Base-by-base conservation (phyloP, 1,139 yeast genomes). In the Protomyces inundatus region DNA sequence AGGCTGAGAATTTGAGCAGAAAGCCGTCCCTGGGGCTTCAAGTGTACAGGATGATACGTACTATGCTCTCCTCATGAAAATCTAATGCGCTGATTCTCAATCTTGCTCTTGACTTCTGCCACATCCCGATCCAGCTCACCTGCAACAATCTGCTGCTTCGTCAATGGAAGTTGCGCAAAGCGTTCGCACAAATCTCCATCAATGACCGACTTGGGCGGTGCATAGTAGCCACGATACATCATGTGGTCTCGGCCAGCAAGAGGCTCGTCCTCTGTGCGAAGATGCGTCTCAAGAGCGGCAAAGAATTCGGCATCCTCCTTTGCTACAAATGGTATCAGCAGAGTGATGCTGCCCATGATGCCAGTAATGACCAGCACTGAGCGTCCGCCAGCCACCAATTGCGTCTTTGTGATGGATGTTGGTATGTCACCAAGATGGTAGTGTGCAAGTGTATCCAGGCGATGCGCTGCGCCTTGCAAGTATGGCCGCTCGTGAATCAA, bases 101-200 rank as follows among this genome's bases (percentile, higher is more conserved):
- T 79, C 71, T 83, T 83, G 64, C 81, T 79, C 65, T 83, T 86
- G 7, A 89, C 80, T 52, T 87, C 90, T 63, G 78, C 74, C 0
- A 85, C 83, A 0, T 82, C 75, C 66, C 85, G 77, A 53, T 84
- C 88, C 68, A 87, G 72, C 64, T 77, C 79, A 4, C 76, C 74
- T 0, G 88, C 84, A 54, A 88, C 79, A 45, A 71, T 72, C 40
- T 79, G 74, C 70, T 85, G 82, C 9, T 73, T 70, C 0, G 76
- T 74, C 0, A 72, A 72, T 1, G 74, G 71, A 45, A 87, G 73
- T 6, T 70, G 70, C 46, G 74, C 73, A 71, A 77, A 88, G 59
- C 75, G 73, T 70, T 90, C 97, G 61, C 93, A 78, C 36, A 89
- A 77, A 73, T 93, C 98, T 9, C 98, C 98, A 74, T 93, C 98